Percentiles rank a stretch among this genome's conserved stretches.
Evolutionary conservation across 257 asterid species (phyloP).

Genomic region (Solanum piurae): DNA sequence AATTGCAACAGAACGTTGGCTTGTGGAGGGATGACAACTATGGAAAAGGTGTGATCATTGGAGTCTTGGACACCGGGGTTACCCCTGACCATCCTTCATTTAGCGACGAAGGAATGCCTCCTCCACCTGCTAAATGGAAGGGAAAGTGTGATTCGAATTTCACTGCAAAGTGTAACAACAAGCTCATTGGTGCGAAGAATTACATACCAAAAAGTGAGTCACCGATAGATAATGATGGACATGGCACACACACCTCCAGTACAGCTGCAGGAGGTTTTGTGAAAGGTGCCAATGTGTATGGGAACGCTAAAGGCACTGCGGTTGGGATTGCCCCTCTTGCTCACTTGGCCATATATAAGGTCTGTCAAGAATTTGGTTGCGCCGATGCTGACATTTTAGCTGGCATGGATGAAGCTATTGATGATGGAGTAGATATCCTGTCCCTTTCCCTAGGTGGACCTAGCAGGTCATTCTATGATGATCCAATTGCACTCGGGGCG

Average conservation of each 20-base stretch:
- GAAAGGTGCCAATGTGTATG: slow-evolving; percentile 28
- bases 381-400: slow-evolving; percentile 17
- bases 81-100: slow-evolving; percentile 37
- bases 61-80: slow-evolving; percentile 33
- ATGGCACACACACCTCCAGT: slow-evolving; percentile 41
- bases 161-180: slow-evolving; percentile 23
- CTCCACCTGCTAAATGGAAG: slow-evolving; percentile 44
- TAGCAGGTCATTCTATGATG: not conserved
- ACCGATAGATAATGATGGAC: slow-evolving; percentile 34
- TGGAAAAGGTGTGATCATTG: slow-evolving; percentile 45
- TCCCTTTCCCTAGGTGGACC: slow-evolving; percentile 15
- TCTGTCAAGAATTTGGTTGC: not conserved
- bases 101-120: slow-evolving; percentile 34
- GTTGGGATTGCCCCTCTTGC: slow-evolving; percentile 47
- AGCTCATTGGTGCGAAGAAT: too few species aligned
- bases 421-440: slow-evolving; percentile 26
- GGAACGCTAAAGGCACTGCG: slow-evolving; percentile 39
- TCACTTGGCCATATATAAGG: slow-evolving; percentile 42
- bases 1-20: not conserved
- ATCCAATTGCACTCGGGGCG: slow-evolving; percentile 22
- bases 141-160: slow-evolving; percentile 24
- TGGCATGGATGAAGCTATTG: slow-evolving; percentile 37
- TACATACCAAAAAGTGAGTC: too few species aligned
- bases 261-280: slow-evolving; percentile 50
- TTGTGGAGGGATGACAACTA: slow-evolving; percentile 3